phyloP scores from a whole-genome alignment of 139 green algal genomes.

The Tetraselmis striata region DNA sequence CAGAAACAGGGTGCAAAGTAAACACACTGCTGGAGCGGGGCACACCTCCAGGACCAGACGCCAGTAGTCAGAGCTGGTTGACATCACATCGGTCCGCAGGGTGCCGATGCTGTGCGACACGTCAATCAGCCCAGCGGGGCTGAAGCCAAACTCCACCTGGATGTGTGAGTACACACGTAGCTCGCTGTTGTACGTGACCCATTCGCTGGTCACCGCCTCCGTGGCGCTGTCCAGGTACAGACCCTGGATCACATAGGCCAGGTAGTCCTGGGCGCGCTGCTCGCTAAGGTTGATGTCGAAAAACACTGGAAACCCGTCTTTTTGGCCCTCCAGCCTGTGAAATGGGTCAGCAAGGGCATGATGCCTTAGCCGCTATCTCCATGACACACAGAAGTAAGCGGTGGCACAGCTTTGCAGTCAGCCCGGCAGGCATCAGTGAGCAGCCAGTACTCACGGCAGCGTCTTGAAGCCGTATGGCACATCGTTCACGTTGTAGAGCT shows the following conservation, averaged over 20 bases:
- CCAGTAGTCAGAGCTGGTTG: conserved; percentile 33
- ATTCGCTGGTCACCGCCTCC: conserved; percentile 37
- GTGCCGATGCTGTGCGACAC: conserved; percentile 61
- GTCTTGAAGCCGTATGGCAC: conserved; percentile 67
- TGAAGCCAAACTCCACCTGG: conserved; percentile 53
- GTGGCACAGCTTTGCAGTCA: too few relatives aligned
- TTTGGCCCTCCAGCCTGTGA: conserved; percentile 22
- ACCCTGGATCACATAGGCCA: conserved; percentile 55
- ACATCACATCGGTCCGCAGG: conserved; percentile 61
- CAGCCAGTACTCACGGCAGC: conserved; percentile 23
- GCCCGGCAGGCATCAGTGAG: too few relatives aligned
- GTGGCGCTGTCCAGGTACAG: conserved; percentile 65
- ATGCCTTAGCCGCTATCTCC: too few relatives aligned
- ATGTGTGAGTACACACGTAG: conserved; percentile 58
- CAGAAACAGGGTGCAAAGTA: too few relatives aligned
- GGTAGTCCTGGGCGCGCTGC: conserved; percentile 27
- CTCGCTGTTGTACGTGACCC: conserved; percentile 80
- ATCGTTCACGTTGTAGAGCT: conserved; percentile 64
- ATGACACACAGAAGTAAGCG: too few relatives aligned
- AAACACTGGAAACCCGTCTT: conserved; percentile 56
- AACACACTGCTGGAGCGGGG: too few relatives aligned
- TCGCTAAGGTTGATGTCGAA: conserved; percentile 74
- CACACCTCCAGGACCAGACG: conserved; percentile 58
- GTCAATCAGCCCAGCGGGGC: conserved; percentile 58
- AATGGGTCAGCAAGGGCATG: too few relatives aligned